phyloP scores from a whole-genome alignment of 352 stramenopile genomes.

The Phytophthora tubulina region DNA sequence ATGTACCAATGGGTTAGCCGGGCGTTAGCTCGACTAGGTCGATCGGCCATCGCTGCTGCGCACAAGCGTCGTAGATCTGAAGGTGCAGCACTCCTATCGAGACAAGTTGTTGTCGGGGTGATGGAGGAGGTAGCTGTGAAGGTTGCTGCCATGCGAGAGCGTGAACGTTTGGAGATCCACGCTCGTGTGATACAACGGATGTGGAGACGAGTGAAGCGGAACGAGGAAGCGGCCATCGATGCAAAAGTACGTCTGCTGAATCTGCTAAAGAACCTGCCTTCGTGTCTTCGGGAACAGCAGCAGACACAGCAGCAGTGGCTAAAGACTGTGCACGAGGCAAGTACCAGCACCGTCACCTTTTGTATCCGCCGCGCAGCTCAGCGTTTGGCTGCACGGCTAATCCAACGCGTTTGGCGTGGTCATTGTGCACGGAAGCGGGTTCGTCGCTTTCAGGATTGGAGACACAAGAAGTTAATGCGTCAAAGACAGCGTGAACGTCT shows the following conservation, averaged over 20 bases:
- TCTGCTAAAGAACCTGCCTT: constrained; percentile 33
- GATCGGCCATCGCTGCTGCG: constrained; percentile 19
- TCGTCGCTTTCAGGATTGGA: constrained; percentile 36
- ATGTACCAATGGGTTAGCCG: constrained; percentile 31
- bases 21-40: constrained; percentile 32
- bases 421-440: constrained; percentile 46
- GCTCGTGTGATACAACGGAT: constrained; percentile 38
- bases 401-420: constrained; percentile 72
- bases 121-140: constrained; percentile 15
- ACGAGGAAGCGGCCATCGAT: constrained; percentile 19
- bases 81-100: constrained; percentile 15
- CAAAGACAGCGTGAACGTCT: constrained; percentile 48
- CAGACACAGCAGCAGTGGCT: constrained; percentile 14
- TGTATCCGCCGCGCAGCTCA: constrained; percentile 29
- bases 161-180: constrained; percentile 2
- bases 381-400: constrained; percentile 44
- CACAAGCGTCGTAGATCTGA: constrained; percentile 26
- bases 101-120: constrained; percentile 13
- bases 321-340: constrained; percentile 13
- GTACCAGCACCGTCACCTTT: constrained; percentile 4
- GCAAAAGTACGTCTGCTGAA: constrained; percentile 39
- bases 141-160: constrained; percentile 13
- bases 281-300: constrained; percentile 27
- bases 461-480: constrained; percentile 32
- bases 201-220: constrained; percentile 33